phyloP scores from a whole-genome alignment of 306 rosid species.

The Inga leiocalycina region DNA sequence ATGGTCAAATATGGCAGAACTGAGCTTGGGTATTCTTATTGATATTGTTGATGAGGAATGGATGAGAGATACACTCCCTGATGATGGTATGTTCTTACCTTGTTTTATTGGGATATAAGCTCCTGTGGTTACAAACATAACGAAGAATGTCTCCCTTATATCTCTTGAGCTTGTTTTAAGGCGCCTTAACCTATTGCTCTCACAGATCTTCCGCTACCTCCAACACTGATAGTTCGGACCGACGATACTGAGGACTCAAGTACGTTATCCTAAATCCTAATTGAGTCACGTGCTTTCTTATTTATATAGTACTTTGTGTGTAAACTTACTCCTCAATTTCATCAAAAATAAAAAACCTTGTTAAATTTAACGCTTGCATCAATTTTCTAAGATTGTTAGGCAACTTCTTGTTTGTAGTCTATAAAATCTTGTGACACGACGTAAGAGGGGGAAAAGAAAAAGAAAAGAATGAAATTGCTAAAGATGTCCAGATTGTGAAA shows the following conservation, averaged over 20 bases:
- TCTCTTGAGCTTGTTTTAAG: not conserved
- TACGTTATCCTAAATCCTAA: slow-evolving; percentile 35
- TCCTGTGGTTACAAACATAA: not conserved
- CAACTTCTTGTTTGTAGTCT: not conserved
- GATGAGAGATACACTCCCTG: slow-evolving; percentile 90
- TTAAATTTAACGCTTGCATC: not conserved
- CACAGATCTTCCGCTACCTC: slow-evolving; percentile 81
- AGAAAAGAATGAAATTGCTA: not conserved
- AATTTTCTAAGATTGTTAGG: not conserved
- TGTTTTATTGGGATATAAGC: not conserved
- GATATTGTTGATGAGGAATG: slow-evolving; percentile 89
- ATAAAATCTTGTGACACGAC: not conserved
- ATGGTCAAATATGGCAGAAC: slow-evolving; percentile 57
- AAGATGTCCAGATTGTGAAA: not conserved
- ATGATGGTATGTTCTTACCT: slow-evolving; percentile 56
- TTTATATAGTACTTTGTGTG: not conserved
- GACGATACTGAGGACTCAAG: slow-evolving; percentile 83
- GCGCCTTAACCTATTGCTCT: slow-evolving; percentile 15
- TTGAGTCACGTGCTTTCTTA: not conserved
- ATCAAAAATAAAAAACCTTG: not conserved
- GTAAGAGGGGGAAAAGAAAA: not conserved
- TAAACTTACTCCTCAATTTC: not conserved
- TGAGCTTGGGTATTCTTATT: slow-evolving; percentile 65
- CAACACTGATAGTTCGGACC: slow-evolving; percentile 67
- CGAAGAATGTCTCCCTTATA: not conserved